Conservation (phyloP, 345 rosid species). For the Mercurialis annua region DNA sequence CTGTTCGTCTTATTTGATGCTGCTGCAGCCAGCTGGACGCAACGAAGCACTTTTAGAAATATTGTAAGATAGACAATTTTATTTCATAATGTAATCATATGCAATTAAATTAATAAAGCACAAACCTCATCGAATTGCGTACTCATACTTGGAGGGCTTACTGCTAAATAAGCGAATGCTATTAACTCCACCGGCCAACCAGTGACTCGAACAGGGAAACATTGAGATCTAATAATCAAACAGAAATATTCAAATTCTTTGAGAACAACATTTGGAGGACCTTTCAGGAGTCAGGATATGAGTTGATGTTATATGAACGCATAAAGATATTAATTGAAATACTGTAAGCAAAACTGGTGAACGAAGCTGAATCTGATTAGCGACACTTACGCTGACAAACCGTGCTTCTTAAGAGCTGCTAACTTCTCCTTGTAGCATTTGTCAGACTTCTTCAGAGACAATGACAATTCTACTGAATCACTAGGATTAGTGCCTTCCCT, state of each 20-base stretch:
- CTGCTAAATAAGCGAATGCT: conserved; percentile 83
- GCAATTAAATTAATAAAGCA: conserved; percentile 4
- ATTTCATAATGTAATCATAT: conserved; percentile 4
- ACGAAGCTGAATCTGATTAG: conserved; percentile 5
- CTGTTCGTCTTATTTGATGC: conserved; percentile 64
- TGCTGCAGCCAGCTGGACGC: conserved; percentile 80
- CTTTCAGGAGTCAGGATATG: not conserved
- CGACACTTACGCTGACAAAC: conserved; percentile 61
- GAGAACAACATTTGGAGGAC: not conserved
- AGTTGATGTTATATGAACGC: no score
- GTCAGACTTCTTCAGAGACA: conserved; percentile 71
- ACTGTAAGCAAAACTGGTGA: not conserved
- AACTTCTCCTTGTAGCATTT: conserved; percentile 72
- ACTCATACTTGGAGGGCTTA: conserved; percentile 85
- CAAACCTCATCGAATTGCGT: conserved; percentile 75
- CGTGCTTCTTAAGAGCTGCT: conserved; percentile 72
- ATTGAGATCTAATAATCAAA: conserved; percentile 53
- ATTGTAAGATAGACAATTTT: not conserved
- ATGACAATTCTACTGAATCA: conserved; percentile 79
- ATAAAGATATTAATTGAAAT: no score
- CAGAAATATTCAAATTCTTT: conserved; percentile 5
- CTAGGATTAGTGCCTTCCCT: conserved; percentile 87
- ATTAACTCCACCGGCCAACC: conserved; percentile 93
- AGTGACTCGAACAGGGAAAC: conserved; percentile 76
- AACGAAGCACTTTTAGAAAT: conserved; percentile 14